Percentiles rank a stretch among this genome's conserved stretches.
These are phyloP conservation scores for Solanum microdontum DNA, from an alignment of 257 asterid genomes.

Conservation along the genomic window DNA sequence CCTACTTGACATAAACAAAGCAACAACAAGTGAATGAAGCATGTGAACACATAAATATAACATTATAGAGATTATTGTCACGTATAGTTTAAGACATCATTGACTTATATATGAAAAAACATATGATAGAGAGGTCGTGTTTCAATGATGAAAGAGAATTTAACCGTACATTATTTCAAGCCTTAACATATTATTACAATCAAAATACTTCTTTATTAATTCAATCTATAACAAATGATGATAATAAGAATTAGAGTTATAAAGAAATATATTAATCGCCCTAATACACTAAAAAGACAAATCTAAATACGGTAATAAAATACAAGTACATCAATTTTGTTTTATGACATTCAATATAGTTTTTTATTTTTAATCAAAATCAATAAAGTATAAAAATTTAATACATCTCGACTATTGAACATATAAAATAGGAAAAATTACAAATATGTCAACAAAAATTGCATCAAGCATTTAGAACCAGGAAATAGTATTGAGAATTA, in stretches of 20 bases:
- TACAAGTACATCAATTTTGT: no score
- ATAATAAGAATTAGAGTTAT: not conserved
- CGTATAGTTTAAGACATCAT: not conserved
- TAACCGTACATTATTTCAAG: not conserved
- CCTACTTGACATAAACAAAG: not conserved
- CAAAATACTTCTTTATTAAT: not conserved
- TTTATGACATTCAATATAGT: no score
- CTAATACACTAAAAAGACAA: not conserved
- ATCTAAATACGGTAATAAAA: not conserved
- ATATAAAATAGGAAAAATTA: not conserved
- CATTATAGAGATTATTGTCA: not conserved
- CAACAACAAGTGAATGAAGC: not conserved
- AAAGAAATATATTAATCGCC: not conserved
- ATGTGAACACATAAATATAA: not conserved
- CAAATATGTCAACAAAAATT: not conserved
- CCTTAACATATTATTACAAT: not conserved
- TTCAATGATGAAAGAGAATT: not conserved
- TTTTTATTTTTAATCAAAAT: not conserved
- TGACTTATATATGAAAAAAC: not conserved
- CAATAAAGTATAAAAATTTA: not conserved
- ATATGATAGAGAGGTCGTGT: not conserved
- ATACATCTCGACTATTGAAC: not conserved
- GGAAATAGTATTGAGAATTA: not conserved
- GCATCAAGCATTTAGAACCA: not conserved
- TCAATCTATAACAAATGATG: not conserved